phyloP scores from a whole-genome alignment of 2,329 filamentous ascomycete species.

The Colletotrichum sp. region DNA sequence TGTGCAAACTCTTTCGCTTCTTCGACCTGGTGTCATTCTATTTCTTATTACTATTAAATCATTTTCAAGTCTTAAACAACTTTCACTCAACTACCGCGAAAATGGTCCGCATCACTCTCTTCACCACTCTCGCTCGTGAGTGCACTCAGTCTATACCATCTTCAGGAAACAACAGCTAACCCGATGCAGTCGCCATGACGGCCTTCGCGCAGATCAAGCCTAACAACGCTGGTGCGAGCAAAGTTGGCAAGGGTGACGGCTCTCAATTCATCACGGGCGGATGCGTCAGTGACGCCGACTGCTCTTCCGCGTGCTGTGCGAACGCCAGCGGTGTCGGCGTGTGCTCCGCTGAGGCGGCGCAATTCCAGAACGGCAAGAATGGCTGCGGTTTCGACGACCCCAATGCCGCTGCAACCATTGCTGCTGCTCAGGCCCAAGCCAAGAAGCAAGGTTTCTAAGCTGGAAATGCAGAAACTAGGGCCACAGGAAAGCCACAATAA shows the following conservation, averaged over 20 bases:
- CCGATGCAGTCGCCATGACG: constrained; percentile 20
- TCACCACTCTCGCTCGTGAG: constrained; percentile 29
- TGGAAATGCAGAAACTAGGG: constrained; percentile 4
- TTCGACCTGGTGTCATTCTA: constrained; percentile 11
- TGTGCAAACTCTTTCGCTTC: constrained; percentile 8
- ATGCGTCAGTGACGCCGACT: constrained; percentile 31
- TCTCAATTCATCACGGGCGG: constrained; percentile 34
- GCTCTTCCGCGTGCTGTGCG: constrained; percentile 31
- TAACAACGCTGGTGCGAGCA: constrained; percentile 24
- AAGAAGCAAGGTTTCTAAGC: constrained; percentile 16
- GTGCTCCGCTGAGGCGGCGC: constrained; percentile 32
- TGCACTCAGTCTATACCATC: not conserved
- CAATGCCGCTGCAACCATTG: constrained; percentile 11
- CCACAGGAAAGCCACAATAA: not conserved
- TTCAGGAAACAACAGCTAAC: not conserved
- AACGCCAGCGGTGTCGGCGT: constrained; percentile 27
- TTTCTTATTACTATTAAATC: not conserved
- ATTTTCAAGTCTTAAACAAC: not conserved
- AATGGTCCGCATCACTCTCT: constrained; percentile 30
- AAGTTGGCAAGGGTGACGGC: constrained; percentile 19
- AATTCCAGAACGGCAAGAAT: constrained; percentile 33
- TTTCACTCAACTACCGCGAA: not conserved
- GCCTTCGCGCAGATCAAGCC: constrained; percentile 25
- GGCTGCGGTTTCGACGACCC: constrained; percentile 35
- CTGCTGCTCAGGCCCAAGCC: constrained; percentile 16